A percentile compares a stretch with the other conserved stretches of the same genome.
phyloP scores from a whole-genome alignment of 2,329 filamentous ascomycete species.

The Macrophomina phaseolina region DNA sequence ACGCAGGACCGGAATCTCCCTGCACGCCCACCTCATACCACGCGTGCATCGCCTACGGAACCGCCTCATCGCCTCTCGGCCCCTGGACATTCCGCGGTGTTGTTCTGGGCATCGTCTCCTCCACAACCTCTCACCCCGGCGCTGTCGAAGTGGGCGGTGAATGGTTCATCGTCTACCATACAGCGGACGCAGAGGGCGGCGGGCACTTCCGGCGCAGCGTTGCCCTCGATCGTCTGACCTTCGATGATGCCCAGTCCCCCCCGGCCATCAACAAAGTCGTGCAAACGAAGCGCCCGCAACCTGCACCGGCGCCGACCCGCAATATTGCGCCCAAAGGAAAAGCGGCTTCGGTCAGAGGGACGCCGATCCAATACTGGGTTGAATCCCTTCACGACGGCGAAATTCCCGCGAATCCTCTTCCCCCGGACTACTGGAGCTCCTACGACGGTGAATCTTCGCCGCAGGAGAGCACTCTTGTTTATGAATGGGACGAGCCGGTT shows the following conservation, averaged over 20 bases:
- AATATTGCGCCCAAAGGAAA: slow-evolving; percentile 42
- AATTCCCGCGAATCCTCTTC: slow-evolving; percentile 41
- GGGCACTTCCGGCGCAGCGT: slow-evolving; percentile 46
- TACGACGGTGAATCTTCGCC: slow-evolving; percentile 42
- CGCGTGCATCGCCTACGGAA: slow-evolving; percentile 48
- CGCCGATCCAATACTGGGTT: slow-evolving; percentile 49
- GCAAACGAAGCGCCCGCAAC: slow-evolving; percentile 38
- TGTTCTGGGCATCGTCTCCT: slow-evolving; percentile 45
- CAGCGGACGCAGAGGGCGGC: slow-evolving; percentile 43
- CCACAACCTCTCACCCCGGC: slow-evolving; percentile 47
- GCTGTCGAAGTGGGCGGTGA: slow-evolving; percentile 38
- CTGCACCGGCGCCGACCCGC: slow-evolving; percentile 36
- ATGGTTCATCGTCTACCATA: slow-evolving; percentile 46
- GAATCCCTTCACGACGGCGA: slow-evolving; percentile 42
- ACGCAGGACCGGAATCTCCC: slow-evolving; percentile 43
- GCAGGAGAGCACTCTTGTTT: slow-evolving; percentile 38
- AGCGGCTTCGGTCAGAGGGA: slow-evolving; percentile 33
- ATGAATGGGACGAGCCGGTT: slow-evolving; percentile 40
- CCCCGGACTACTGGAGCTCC: slow-evolving; percentile 48
- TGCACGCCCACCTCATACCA: slow-evolving; percentile 49
- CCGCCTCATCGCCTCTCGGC: slow-evolving; percentile 41
- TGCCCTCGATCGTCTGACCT: slow-evolving; percentile 43
- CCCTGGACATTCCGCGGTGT: slow-evolving; percentile 46
- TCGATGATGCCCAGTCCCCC: slow-evolving; percentile 38
- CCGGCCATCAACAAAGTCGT: slow-evolving; percentile 37